phyloP scores from a whole-genome alignment of 306 rosid species.

The Prunus salicina region DNA sequence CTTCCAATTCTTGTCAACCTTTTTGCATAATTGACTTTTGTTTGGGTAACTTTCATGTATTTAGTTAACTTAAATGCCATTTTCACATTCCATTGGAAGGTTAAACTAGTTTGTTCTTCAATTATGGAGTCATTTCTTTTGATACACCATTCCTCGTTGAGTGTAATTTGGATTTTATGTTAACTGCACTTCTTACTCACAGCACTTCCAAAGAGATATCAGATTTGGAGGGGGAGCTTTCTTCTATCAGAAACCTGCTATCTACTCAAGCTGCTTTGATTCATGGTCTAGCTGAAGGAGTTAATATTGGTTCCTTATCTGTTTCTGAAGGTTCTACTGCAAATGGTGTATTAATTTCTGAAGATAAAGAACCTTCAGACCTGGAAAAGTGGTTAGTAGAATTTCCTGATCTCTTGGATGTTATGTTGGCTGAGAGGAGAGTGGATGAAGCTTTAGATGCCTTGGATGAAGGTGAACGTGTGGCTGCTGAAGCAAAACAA shows the following conservation, averaged over 20 bases:
- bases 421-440: conserved; percentile 91
- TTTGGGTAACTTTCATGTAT: not conserved
- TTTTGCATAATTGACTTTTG: not conserved
- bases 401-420: conserved; percentile 93
- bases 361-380: conserved; percentile 62
- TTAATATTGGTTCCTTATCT: conserved; percentile 60
- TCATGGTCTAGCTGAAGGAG: conserved; percentile 95
- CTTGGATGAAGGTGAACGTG: conserved; percentile 82
- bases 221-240: conserved; percentile 94
- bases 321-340: conserved; percentile 45
- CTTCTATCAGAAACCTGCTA: conserved; percentile 89
- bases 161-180: conserved; percentile 6
- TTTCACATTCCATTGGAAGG: not conserved
- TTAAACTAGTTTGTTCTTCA: not conserved
- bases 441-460: conserved; percentile 88
- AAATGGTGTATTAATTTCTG: conserved; percentile 43
- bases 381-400: conserved; percentile 86
- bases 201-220: conserved; percentile 99
- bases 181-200: conserved; percentile 40
- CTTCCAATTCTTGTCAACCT: not conserved
- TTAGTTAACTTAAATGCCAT: not conserved
- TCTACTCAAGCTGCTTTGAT: conserved; percentile 95
- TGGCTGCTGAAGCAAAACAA: conserved; percentile 71
- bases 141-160: not conserved
- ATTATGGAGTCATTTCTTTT: not conserved